Conservation (phyloP, 441 rosid genomes). For the Gossypium schwendimanii region DNA sequence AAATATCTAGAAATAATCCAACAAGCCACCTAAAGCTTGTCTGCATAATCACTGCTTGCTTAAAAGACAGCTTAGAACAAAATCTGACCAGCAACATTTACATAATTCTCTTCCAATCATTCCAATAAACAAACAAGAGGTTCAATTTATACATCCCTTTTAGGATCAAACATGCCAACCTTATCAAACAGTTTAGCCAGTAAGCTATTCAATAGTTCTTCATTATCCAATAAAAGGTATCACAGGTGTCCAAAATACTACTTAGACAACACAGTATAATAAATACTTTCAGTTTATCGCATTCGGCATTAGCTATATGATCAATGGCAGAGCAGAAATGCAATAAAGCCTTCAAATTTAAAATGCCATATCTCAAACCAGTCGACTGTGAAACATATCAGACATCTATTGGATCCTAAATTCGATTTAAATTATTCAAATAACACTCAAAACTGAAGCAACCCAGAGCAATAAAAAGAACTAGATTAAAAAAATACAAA, state of each 20-base stretch:
- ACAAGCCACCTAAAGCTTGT: too few species aligned
- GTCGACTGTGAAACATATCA: background rate
- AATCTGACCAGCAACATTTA: background rate
- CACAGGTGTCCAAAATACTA: background rate
- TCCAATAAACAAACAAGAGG: background rate
- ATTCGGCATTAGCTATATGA: background rate
- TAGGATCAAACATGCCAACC: background rate
- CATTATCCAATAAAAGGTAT: background rate
- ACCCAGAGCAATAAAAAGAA: background rate
- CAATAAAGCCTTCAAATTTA: background rate
- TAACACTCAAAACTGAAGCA: background rate
- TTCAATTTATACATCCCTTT: background rate
- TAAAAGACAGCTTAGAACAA: background rate
- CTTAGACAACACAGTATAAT: background rate
- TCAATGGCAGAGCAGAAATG: background rate
- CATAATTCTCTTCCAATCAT: conserved; percentile 1
- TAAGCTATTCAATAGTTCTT: background rate
- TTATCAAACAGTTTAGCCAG: background rate
- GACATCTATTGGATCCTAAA: background rate
- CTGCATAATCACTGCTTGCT: too few species aligned
- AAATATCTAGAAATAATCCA: too few species aligned
- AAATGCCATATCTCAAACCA: background rate
- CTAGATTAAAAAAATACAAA: background rate
- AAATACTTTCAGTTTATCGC: background rate
- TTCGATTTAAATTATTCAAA: background rate